Evolutionary conservation across 1,284 basidiomycete genomes (phyloP).

Genomic region (Heliocybe sulcata): DNA sequence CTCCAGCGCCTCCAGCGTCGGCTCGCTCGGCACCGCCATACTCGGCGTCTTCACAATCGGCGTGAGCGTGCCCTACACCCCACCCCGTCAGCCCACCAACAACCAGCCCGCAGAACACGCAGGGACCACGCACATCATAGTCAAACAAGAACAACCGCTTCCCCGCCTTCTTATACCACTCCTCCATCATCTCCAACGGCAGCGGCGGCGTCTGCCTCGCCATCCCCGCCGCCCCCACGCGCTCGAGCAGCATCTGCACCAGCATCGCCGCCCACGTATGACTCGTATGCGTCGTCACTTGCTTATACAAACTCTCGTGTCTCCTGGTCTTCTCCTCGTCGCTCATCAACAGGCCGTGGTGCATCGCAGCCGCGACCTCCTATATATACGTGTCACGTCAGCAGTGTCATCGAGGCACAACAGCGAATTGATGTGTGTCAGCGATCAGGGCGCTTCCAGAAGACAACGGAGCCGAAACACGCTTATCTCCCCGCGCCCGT

Average conservation of each 20-base stretch:
- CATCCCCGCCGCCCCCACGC: constrained; percentile 76
- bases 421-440: constrained; percentile 7
- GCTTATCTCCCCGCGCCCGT: not conserved
- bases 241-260: constrained; percentile 82
- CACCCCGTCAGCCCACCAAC: not conserved
- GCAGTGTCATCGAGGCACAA: no score
- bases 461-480: not conserved
- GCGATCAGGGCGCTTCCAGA: constrained; percentile 5
- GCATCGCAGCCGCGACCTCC: constrained; percentile 93
- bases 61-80: constrained; percentile 79
- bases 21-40: constrained; percentile 77
- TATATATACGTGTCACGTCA: constrained; percentile 27
- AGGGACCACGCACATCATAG: constrained; percentile 67
- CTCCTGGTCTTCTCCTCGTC: constrained; percentile 69
- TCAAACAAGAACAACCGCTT: constrained; percentile 94
- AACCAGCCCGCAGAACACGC: not conserved
- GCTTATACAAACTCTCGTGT: constrained; percentile 76
- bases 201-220: constrained; percentile 87
- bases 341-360: constrained; percentile 82
- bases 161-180: constrained; percentile 64
- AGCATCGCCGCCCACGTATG: constrained; percentile 95
- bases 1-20: constrained; percentile 72
- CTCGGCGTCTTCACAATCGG: constrained; percentile 95
- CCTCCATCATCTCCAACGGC: constrained; percentile 54
- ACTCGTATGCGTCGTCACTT: constrained; percentile 91